Percentiles rank a stretch among this genome's conserved stretches.
phyloP scores from a whole-genome alignment of 2,329 filamentous ascomycete genomes.

The Aspergillus sp. region DNA sequence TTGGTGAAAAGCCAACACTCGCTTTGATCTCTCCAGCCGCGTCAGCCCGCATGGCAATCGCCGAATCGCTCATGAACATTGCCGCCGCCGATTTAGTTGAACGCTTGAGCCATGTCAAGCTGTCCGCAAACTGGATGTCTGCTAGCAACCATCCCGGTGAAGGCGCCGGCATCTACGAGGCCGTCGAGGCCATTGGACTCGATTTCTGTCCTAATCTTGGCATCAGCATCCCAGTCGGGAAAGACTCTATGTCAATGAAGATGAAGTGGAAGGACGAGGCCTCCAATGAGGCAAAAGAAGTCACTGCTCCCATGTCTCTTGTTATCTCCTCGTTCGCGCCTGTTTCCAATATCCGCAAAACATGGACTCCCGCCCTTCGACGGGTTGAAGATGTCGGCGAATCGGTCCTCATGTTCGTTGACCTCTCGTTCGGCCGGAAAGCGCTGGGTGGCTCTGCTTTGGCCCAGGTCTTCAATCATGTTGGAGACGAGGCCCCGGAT shows the following conservation, averaged over 20 bases:
- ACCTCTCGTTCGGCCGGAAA: conserved; percentile 71
- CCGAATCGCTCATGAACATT: conserved; percentile 85
- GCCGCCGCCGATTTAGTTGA: conserved; percentile 68
- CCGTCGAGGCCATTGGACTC: conserved; percentile 85
- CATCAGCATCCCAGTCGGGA: conserved; percentile 89
- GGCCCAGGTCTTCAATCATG: conserved; percentile 77
- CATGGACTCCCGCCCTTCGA: conserved; percentile 86
- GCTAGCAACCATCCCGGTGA: conserved; percentile 90
- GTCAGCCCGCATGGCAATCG: conserved; percentile 93
- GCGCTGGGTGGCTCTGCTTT: conserved; percentile 84
- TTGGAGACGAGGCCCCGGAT: conserved; percentile 78
- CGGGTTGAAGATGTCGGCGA: conserved; percentile 81
- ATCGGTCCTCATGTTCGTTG: conserved; percentile 79
- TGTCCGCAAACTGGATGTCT: conserved; percentile 98
- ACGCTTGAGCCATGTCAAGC: conserved; percentile 66
- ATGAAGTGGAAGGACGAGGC: conserved; percentile 77
- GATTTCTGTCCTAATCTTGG: conserved; percentile 84
- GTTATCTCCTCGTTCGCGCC: conserved; percentile 85
- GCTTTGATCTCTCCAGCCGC: conserved; percentile 83
- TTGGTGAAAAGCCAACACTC: conserved; percentile 84
- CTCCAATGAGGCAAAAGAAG: conserved; percentile 62
- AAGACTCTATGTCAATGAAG: conserved; percentile 99
- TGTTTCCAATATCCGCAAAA: conserved; percentile 71
- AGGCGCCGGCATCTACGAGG: conserved; percentile 84
- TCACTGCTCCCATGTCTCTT: conserved; percentile 83